These are phyloP conservation scores for Posidonia australis DNA, from an alignment of 106 monocot genomes.

Conservation along the genomic window DNA sequence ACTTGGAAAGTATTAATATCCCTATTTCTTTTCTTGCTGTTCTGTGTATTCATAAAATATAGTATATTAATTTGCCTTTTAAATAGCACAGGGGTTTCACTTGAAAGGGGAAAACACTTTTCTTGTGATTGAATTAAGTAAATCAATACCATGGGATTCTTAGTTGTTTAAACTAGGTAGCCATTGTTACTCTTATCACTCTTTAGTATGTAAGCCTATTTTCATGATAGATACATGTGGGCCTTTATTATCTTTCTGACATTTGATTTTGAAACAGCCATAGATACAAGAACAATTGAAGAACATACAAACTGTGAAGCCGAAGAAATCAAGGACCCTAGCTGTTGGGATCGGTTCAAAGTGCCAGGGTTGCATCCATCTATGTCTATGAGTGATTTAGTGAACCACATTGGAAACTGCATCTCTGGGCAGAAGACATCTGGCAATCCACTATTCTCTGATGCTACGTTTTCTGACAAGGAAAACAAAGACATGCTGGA, in stretches of 20 bases:
- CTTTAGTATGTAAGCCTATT: too few relatives aligned
- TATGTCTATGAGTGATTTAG: conserved; percentile 80
- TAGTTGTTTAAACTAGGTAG: too few relatives aligned
- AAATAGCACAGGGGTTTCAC: too few relatives aligned
- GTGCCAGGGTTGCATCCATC: conserved; percentile 58
- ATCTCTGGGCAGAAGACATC: conserved; percentile 53
- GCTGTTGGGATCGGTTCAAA: conserved; percentile 40
- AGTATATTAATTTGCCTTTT: too few relatives aligned
- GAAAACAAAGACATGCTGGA: conserved; percentile 48
- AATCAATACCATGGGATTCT: too few relatives aligned
- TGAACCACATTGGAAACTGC: conserved; percentile 64
- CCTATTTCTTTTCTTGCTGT: too few relatives aligned
- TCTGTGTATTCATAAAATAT: too few relatives aligned
- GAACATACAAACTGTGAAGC: conserved; percentile 9
- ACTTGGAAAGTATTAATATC: too few relatives aligned
- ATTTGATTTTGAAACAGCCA: conserved; percentile 10
- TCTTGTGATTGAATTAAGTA: too few relatives aligned
- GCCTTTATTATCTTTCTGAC: not conserved
- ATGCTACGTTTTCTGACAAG: conserved; percentile 16
- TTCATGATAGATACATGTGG: not conserved
- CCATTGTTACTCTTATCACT: too few relatives aligned
- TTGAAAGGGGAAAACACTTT: too few relatives aligned
- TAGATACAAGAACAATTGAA: conserved; percentile 16
- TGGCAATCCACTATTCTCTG: conserved; percentile 17
- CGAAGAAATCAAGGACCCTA: conserved; percentile 14